A percentile compares a stretch with the other conserved stretches of the same genome.
Evolutionary conservation across 148 eudicot genomes (phyloP).

Genomic region (Rheum nobile): DNA sequence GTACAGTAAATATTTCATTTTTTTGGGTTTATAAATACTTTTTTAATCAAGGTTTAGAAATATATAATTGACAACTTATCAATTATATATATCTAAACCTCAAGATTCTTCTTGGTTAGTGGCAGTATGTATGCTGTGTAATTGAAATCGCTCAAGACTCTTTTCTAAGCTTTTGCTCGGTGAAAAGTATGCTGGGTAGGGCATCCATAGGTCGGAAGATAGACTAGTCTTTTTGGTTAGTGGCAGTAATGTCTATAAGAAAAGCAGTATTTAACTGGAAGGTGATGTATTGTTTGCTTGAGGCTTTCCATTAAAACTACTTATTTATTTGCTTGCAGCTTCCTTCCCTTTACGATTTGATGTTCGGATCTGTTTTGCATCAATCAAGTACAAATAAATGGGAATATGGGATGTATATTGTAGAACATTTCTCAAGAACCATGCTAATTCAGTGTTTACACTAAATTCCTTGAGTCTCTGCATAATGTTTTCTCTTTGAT

Average conservation of each 20-base stretch:
- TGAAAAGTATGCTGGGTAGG: not conserved
- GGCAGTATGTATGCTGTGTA: too few relatives aligned
- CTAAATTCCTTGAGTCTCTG: constrained; percentile 4
- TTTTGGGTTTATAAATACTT: not conserved
- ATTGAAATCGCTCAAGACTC: too few relatives aligned
- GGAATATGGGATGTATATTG: not conserved
- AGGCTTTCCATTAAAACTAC: not conserved
- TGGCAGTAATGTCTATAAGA: not conserved
- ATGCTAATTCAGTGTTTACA: not conserved
- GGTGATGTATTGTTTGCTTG: not conserved
- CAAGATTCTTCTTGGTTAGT: too few relatives aligned
- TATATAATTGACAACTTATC: not conserved
- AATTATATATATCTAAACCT: too few relatives aligned
- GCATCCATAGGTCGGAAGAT: not conserved
- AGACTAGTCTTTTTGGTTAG: not conserved
- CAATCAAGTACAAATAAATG: not conserved
- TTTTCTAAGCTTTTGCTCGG: not conserved
- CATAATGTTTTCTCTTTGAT: not conserved
- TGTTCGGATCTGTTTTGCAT: not conserved
- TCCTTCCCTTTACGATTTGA: not conserved
- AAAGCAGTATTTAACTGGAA: not conserved
- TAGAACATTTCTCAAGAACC: not conserved
- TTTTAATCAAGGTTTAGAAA: not conserved
- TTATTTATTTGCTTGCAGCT: not conserved
- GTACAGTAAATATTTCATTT: not conserved